Percentiles rank a stretch among this genome's conserved stretches.
phyloP scores from a whole-genome alignment of 495 filamentous ascomycete genomes.

The Cercophora sp. region DNA sequence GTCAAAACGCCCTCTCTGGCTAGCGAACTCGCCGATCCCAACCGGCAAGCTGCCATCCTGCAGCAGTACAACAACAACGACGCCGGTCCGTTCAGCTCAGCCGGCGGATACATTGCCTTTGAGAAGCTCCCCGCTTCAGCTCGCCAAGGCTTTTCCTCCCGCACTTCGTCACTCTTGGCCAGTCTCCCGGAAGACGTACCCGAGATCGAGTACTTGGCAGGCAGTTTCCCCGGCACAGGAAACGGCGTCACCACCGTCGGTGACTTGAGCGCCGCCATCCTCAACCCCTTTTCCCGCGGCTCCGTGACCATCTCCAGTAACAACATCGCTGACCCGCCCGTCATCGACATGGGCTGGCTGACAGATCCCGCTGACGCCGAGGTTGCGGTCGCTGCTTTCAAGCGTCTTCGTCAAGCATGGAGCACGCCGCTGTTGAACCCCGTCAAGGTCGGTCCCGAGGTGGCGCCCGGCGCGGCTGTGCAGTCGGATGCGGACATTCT shows the following conservation, averaged over 20 bases:
- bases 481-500: conserved; percentile 46
- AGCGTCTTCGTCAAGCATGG: conserved; percentile 48
- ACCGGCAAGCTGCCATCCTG: conserved; percentile 11
- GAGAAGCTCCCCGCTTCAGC: conserved; percentile 8
- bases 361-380: conserved; percentile 41
- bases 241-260: too few relatives aligned
- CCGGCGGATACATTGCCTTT: conserved; percentile 4
- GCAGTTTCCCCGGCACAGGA: too few relatives aligned
- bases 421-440: conserved; percentile 46
- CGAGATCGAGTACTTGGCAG: too few relatives aligned
- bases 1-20: conserved; percentile 9
- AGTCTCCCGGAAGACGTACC: too few relatives aligned
- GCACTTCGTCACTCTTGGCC: too few relatives aligned
- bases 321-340: too few relatives aligned
- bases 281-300: too few relatives aligned
- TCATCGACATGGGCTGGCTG: conserved; percentile 26
- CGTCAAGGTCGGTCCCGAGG: conserved; percentile 44
- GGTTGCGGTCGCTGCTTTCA: too few relatives aligned
- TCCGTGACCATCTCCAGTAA: too few relatives aligned
- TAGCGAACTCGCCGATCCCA: conserved; percentile 16
- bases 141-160: conserved; percentile 42
- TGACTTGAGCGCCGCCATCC: too few relatives aligned
- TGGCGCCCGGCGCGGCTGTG: conserved; percentile 30
- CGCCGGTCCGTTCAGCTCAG: conserved; percentile 20
- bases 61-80: too few relatives aligned